These are phyloP conservation scores for Rhododendron mucronatum DNA, from an alignment of 148 eudicot species.

Conservation along the genomic window DNA sequence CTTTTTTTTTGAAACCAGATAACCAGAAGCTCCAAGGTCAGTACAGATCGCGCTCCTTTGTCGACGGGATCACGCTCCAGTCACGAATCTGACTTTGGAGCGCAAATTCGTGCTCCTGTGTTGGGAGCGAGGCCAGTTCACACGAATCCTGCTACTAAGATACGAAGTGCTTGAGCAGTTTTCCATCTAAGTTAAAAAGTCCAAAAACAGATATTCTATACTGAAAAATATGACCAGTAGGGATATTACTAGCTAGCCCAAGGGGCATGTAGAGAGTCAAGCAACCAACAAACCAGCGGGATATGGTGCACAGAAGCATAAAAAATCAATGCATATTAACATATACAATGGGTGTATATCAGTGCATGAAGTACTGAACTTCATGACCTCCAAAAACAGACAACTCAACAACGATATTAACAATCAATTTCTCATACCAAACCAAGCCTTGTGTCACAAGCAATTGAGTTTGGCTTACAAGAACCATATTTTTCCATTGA, in stretches of 20 bases:
- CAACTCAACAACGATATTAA: neutral
- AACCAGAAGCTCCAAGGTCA: too few species aligned
- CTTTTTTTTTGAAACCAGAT: too few species aligned
- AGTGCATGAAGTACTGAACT: neutral
- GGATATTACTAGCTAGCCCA: neutral
- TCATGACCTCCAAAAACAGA: neutral
- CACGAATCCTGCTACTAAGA: too few species aligned
- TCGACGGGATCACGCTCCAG: too few species aligned
- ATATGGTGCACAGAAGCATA: conserved; percentile 5
- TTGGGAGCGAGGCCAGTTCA: too few species aligned
- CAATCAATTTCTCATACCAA: neutral
- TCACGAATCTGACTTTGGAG: too few species aligned
- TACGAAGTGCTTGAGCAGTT: neutral
- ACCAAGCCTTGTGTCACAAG: too few species aligned
- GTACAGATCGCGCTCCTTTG: too few species aligned
- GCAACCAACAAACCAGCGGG: neutral
- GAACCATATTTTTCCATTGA: too few species aligned
- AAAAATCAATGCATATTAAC: neutral
- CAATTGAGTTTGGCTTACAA: too few species aligned
- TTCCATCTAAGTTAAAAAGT: neutral
- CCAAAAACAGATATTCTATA: neutral
- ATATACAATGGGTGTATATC: neutral
- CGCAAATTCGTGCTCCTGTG: too few species aligned
- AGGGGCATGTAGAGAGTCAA: neutral
- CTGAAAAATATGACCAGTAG: neutral